Base-by-base conservation (phyloP, 257 asterid genomes). In the Gentiana dahurica region DNA sequence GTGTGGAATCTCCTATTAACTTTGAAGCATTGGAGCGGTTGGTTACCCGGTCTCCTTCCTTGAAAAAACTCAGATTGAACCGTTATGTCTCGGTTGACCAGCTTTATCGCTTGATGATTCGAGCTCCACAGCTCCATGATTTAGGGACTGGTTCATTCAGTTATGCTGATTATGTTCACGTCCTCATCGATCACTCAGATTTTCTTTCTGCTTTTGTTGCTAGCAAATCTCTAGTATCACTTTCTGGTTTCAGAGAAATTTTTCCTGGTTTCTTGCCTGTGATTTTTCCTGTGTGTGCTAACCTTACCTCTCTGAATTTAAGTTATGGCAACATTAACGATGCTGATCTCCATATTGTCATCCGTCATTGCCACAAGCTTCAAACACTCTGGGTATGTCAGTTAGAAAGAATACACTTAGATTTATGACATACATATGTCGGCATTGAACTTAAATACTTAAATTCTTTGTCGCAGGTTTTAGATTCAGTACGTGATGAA, bases 111-210 rank as follows among this genome's bases (percentile, higher is more conserved):
- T 62, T 79, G 64, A 75, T 79, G 73, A 15, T 75, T 70, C 71
- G 77, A 54, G 82, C 82, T 38, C 82, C 85, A 15, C 79, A 75
- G 73, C 75, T 79, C 65, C 70, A 77, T 43, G 69, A 75, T 65
- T 54, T 79, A 54, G 85, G 85, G 45, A 79, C 82, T 3, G 85
- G 85, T 41, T 70, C 82, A 15, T 79, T 75, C 54, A 32, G 56
- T 38, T 53, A 62, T 2, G 67, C 57, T 34, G 52, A 57, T 67
- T 55, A 55, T 49, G 68, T 46, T 39, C 67, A 57, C 59, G 75
- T 65, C 55, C 67, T 53, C 59, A 73, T 65, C 55, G 67, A 63
- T 13, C 77, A 75, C n/a, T 79, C 70, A 11, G 75, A 79, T 61
- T 73, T 64, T 51, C 58, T 38, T 50, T 64, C 77, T 47, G 82